phyloP scores from a whole-genome alignment of 805 yeast species.

The Yarrowia divulgata region DNA sequence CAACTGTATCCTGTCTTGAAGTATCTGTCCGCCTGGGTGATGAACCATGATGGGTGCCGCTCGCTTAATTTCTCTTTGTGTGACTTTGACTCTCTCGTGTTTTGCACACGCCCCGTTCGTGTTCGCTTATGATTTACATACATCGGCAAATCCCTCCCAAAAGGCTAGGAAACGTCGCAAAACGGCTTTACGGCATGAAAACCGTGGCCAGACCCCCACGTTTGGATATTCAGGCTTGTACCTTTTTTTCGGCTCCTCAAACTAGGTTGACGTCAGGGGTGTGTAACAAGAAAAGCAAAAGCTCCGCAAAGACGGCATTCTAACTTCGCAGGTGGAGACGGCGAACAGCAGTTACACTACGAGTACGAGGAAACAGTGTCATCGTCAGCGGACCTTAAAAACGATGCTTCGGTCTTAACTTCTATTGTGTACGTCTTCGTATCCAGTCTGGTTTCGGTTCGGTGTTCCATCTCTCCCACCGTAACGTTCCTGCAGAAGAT shows the following conservation, averaged over 20 bases:
- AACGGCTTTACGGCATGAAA: not conserved
- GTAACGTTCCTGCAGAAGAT: constrained; percentile 27
- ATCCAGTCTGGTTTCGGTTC: not conserved
- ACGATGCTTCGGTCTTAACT: too few relatives aligned
- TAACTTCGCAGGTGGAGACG: not conserved
- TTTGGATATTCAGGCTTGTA: constrained; percentile 19
- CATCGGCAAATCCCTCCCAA: constrained; percentile 2
- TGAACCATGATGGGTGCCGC: not conserved
- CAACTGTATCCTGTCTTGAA: not conserved
- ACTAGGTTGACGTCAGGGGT: constrained; percentile 34
- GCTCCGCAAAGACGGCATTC: not conserved
- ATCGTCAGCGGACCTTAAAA: too few relatives aligned
- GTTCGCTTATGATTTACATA: constrained; percentile 2
- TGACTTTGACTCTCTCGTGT: not conserved
- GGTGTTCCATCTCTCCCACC: not conserved
- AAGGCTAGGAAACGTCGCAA: constrained; percentile 8
- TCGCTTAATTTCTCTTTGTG: constrained; percentile 17
- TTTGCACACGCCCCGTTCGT: not conserved
- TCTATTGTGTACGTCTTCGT: too few relatives aligned
- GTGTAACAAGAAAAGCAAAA: not conserved
- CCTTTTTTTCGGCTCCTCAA: constrained; percentile 19
- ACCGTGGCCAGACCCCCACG: constrained; percentile 11
- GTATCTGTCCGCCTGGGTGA: not conserved
- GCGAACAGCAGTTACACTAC: not conserved
- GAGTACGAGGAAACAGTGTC: not conserved